Evolutionary conservation across 2,329 filamentous ascomycete genomes (phyloP).

Genomic region (Phoma sp.): DNA sequence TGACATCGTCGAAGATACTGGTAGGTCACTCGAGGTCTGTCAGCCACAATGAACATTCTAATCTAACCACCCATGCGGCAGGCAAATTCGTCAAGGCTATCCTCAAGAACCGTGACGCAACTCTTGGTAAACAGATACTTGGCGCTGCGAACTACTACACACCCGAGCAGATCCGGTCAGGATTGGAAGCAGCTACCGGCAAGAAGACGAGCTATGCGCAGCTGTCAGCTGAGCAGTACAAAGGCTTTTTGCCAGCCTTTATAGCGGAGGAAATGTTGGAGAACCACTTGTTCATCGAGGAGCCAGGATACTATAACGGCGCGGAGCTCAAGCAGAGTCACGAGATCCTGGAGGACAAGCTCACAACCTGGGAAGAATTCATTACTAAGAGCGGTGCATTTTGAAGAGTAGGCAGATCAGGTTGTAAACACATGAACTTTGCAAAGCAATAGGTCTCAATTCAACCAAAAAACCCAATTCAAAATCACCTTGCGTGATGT

Average conservation of each 20-base stretch:
- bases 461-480: background rate
- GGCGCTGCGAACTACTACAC: slow-evolving; percentile 49
- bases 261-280: slow-evolving; percentile 60
- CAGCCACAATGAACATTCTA: background rate
- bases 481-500: background rate
- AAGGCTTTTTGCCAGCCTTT: slow-evolving; percentile 48
- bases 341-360: slow-evolving; percentile 12
- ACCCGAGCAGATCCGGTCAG: slow-evolving; percentile 32
- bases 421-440: background rate
- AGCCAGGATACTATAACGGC: slow-evolving; percentile 62
- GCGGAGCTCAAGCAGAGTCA: slow-evolving; percentile 51
- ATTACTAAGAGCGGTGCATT: slow-evolving; percentile 11
- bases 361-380: slow-evolving; percentile 7
- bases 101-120: slow-evolving; percentile 16
- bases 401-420: background rate
- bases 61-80: slow-evolving; percentile 20
- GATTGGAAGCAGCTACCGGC: slow-evolving; percentile 46
- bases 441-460: background rate
- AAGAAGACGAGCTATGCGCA: slow-evolving; percentile 20
- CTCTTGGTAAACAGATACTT: slow-evolving; percentile 54
- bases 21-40: slow-evolving; percentile 40
- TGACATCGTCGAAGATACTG: slow-evolving; percentile 53
- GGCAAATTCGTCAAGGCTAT: slow-evolving; percentile 38
- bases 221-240: slow-evolving; percentile 48
- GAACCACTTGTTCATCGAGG: slow-evolving; percentile 61